Conservation (phyloP, 2,329 filamentous ascomycete genomes). For the Karstenula rhodostoma region DNA sequence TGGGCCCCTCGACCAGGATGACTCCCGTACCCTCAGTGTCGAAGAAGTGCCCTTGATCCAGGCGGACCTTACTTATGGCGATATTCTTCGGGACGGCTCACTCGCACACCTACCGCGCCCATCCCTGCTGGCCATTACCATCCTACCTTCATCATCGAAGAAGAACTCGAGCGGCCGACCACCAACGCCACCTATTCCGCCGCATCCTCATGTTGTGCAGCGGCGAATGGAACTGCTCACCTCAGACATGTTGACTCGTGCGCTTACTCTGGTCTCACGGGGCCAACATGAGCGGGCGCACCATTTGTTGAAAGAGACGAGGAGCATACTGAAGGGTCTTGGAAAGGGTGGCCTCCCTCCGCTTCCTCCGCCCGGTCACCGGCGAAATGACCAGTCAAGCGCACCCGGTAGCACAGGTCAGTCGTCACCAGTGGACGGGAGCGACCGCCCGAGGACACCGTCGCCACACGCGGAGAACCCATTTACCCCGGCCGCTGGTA, state of each 20-base stretch:
- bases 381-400: constrained; percentile 49
- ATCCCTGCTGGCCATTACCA: constrained; percentile 91
- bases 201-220: constrained; percentile 94
- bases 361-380: constrained; percentile 70
- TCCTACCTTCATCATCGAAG: constrained; percentile 77
- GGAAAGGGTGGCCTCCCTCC: constrained; percentile 94
- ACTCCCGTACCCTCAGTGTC: constrained; percentile 81
- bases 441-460: constrained; percentile 47
- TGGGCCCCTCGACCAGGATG: constrained; percentile 84
- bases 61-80: constrained; percentile 91
- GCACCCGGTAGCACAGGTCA: constrained; percentile 49
- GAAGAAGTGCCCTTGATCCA: constrained; percentile 96
- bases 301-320: constrained; percentile 89
- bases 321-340: constrained; percentile 93
- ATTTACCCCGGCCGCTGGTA: constrained; percentile 72
- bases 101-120: constrained; percentile 86
- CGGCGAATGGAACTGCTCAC: constrained; percentile 96
- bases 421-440: constrained; percentile 49
- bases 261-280: constrained; percentile 86
- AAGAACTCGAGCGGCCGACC: constrained; percentile 62
- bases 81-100: constrained; percentile 88
- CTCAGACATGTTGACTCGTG: constrained; percentile 95
- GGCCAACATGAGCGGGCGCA: constrained; percentile 94
- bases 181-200: constrained; percentile 80
- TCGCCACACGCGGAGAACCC: constrained; percentile 53